Evolutionary conservation across 352 stramenopile species (phyloP).

Genomic region (Pythium biforme): DNA sequence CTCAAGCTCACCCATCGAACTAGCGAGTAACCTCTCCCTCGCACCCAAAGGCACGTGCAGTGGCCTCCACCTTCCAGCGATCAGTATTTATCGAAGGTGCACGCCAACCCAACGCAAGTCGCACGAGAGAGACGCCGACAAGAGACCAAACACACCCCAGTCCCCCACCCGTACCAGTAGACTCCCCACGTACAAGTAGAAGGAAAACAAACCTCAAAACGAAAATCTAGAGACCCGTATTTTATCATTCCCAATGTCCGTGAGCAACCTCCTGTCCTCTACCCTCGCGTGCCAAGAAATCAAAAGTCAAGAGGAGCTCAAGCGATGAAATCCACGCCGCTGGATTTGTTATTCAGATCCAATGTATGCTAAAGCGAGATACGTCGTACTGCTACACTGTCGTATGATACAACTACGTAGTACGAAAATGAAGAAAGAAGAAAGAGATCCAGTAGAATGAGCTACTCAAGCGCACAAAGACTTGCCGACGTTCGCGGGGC

Average conservation of each 20-base stretch:
- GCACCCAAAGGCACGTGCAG: not conserved
- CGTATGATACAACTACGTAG: not conserved
- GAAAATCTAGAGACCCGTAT: not conserved
- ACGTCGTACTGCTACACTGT: too few relatives aligned
- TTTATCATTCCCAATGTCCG: too few relatives aligned
- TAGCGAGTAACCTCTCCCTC: constrained; percentile 47
- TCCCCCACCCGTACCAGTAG: constrained; percentile 13
- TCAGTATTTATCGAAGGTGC: constrained; percentile 24
- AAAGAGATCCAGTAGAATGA: not conserved
- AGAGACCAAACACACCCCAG: too few relatives aligned
- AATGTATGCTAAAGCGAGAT: too few relatives aligned
- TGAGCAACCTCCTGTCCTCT: too few relatives aligned
- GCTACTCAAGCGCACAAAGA: constrained; percentile 4
- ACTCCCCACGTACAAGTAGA: not conserved
- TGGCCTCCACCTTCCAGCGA: not conserved
- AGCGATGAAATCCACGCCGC: too few relatives aligned
- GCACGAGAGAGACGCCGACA: not conserved
- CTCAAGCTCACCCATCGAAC: constrained; percentile 71
- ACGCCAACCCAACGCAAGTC: not conserved
- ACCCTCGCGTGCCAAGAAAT: too few relatives aligned
- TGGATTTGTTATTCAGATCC: too few relatives aligned
- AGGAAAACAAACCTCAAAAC: not conserved
- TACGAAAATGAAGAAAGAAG: not conserved
- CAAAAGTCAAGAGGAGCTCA: too few relatives aligned
- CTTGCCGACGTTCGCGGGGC: constrained; percentile 23